Evolutionary conservation across 2,329 filamentous ascomycete genomes (phyloP).

Genomic region (Fusarium brachygibbosum): DNA sequence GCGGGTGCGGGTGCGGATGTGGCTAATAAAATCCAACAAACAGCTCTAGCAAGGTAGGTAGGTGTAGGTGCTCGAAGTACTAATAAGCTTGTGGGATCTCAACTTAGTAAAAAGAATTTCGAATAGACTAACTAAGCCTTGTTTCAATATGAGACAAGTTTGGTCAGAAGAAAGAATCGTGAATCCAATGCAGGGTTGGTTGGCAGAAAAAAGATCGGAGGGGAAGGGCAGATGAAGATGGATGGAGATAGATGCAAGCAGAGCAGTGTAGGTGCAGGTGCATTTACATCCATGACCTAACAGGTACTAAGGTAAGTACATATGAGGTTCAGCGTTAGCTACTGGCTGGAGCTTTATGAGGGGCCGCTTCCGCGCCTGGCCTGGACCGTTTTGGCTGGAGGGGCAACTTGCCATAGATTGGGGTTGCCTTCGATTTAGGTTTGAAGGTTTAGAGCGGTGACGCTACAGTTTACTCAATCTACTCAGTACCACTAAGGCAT

Average conservation of each 20-base stretch:
- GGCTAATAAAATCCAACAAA: conserved; percentile 10
- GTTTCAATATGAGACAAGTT: neutral
- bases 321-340: conserved; percentile 22
- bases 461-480: neutral
- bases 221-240: conserved; percentile 30
- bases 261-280: conserved; percentile 13
- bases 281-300: neutral
- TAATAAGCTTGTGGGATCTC: neutral
- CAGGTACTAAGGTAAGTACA: neutral
- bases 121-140: neutral
- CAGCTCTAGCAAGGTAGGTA: conserved; percentile 19
- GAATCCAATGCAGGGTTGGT: conserved; percentile 29
- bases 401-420: neutral
- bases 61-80: conserved; percentile 15
- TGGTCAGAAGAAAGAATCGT: conserved; percentile 5
- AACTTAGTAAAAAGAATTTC: neutral
- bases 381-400: neutral
- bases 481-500: too few species aligned
- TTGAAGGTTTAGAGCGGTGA: conserved; percentile 1
- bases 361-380: conserved; percentile 23
- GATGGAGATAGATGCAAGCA: conserved; percentile 34
- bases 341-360: conserved; percentile 41
- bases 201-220: conserved; percentile 28
- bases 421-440: neutral
- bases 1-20: conserved; percentile 12